These are phyloP conservation scores for Sparassis latifolia DNA, from an alignment of 1,284 basidiomycete genomes.

Conservation along the genomic window DNA sequence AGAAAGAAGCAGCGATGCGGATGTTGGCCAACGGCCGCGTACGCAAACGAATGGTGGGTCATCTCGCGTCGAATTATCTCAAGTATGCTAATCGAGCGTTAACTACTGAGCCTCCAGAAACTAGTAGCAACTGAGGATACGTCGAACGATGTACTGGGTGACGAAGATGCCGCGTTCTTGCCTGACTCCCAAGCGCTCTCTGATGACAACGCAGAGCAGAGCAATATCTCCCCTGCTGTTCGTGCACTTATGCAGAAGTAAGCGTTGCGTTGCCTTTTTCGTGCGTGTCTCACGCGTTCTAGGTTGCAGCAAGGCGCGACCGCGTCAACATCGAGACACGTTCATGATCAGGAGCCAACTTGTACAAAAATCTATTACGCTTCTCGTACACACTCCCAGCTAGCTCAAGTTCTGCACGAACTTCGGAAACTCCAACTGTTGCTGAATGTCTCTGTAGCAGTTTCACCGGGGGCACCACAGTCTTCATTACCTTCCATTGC, in stretches of 20 bases:
- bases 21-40: conserved; percentile 31
- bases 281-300: not conserved
- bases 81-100: too few relatives aligned
- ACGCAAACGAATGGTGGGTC: conserved; percentile 52
- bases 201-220: conserved; percentile 28
- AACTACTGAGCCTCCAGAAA: not conserved
- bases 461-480: too few relatives aligned
- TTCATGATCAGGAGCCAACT: conserved; percentile 41
- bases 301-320: conserved; percentile 2
- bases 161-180: conserved; percentile 45
- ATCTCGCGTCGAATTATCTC: too few relatives aligned
- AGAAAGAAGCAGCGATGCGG: conserved; percentile 40
- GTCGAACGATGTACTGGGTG: conserved; percentile 8
- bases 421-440: conserved; percentile 61
- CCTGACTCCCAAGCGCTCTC: conserved; percentile 34
- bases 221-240: conserved; percentile 74
- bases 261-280: conserved; percentile 15
- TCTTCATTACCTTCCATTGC: conserved; percentile 5
- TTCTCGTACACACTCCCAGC: conserved; percentile 92
- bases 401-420: conserved; percentile 88
- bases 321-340: not conserved
- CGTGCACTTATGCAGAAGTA: conserved; percentile 78
- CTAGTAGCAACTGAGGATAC: not conserved
- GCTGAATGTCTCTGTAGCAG: conserved; percentile 11
- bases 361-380: conserved; percentile 88